phyloP scores from a whole-genome alignment of 148 eudicot species.

The Rhododendron griersonianum region DNA sequence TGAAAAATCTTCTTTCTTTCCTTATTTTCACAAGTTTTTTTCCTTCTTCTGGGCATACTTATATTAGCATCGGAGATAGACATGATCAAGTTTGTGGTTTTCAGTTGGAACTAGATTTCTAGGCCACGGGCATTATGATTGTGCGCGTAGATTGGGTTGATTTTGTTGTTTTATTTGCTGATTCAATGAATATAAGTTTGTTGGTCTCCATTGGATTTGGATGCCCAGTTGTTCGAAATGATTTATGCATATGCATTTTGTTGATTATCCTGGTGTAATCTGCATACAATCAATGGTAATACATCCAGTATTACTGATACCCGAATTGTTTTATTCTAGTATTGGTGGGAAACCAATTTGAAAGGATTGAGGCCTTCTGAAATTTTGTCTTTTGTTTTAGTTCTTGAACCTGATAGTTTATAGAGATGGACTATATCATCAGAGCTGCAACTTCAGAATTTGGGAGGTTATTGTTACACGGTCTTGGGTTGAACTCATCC shows the following conservation, averaged over 20 bases:
- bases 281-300: background rate
- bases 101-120: background rate
- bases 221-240: background rate
- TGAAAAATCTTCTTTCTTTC: background rate
- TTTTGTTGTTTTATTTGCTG: background rate
- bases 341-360: background rate
- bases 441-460: background rate
- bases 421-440: background rate
- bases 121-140: background rate
- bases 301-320: background rate
- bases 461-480: background rate
- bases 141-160: background rate
- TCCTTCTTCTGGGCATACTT: background rate
- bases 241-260: background rate
- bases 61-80: background rate
- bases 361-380: background rate
- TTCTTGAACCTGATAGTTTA: background rate
- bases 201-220: conserved; percentile 1
- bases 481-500: too few relatives aligned
- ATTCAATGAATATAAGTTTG: background rate
- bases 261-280: background rate
- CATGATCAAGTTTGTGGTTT: background rate
- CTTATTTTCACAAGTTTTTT: background rate
- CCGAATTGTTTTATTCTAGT: background rate
- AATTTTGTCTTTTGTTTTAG: background rate